phyloP scores from a whole-genome alignment of 768 basidiomycete genomes.

The Phaeotremella skinneri region DNA sequence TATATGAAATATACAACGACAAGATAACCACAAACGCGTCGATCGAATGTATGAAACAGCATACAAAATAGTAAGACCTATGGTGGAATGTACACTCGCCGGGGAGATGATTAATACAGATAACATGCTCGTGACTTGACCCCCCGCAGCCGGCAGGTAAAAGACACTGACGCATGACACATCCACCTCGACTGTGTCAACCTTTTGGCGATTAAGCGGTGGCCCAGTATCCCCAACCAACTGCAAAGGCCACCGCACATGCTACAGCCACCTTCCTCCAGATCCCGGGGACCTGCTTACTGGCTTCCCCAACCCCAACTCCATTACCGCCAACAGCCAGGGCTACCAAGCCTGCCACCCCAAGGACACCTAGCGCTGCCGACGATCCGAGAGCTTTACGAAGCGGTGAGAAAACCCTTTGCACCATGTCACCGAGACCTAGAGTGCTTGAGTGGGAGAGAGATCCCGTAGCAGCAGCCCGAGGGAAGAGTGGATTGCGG shows the following conservation, averaged over 20 bases:
- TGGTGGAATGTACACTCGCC: no score
- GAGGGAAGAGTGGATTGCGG: not conserved
- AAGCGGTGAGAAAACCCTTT: not conserved
- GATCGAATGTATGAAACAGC: no score
- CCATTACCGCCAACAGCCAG: not conserved
- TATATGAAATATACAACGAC: no score
- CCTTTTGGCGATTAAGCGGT: not conserved
- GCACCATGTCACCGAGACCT: slow-evolving; percentile 1
- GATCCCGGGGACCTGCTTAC: not conserved
- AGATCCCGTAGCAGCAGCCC: not conserved
- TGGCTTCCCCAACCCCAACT: not conserved
- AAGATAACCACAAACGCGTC: no score
- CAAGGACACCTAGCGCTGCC: not conserved
- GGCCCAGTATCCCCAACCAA: not conserved
- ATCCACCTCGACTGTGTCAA: no score
- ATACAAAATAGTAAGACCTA: no score
- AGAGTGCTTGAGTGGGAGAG: not conserved
- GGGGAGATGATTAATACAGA: no score
- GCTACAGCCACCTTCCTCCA: not conserved
- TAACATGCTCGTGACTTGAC: no score
- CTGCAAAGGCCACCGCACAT: not conserved
- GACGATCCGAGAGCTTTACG: not conserved
- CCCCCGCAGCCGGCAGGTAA: no score
- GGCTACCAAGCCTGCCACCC: not conserved
- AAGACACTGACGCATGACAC: no score